Base-by-base conservation (phyloP, 345 rosid species). In the Hibiscus tridactylites region DNA sequence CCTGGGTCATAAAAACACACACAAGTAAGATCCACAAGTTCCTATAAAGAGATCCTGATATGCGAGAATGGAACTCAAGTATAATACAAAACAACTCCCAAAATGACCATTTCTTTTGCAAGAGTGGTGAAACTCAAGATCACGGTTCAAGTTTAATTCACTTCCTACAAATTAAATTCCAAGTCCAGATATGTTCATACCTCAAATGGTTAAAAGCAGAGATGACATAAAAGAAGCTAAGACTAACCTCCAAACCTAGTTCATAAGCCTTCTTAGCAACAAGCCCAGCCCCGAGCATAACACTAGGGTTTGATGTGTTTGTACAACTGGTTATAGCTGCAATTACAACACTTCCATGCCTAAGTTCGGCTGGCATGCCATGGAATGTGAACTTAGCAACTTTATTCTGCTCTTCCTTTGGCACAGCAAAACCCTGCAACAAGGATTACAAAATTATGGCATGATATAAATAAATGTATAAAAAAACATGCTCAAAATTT, bases 281-380 rank as follows among this genome's bases (percentile, higher is more conserved):
- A 84, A 95, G 97, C 75, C 80, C 99, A 83, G 99, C 98, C 61
- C 97, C 98, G 37, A 95, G 97, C 99, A 95, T 95, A 78, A 95
- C 99, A 37, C 97, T 95, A 71, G 99, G 99, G 76, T 92, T 95
- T 79, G 99, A 95, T 35, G 98, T 95, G 79, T 95, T 95, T 65
- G 99, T 95, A 76, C 99, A 95, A 52, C 99, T 95, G 53, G 99
- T 95, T 73, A 95, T 95, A 72, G 99, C 99, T 59, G 99, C 98
- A 83, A 95, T 95, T 76, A 95, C 99, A 28, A 95, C 98, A 88
- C 94, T 92, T 47, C 99, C 98, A 75, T 92, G 99, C 88, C 84
- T 90, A 67, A 95, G 82, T 76, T 90, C 98, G 24, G 99, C 97
- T 44, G 90, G 92, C 71, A 83, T 81, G 65, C 97, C 98, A 70